Conservation (phyloP, 805 yeast species). For the Saturnispora saitoi region DNA sequence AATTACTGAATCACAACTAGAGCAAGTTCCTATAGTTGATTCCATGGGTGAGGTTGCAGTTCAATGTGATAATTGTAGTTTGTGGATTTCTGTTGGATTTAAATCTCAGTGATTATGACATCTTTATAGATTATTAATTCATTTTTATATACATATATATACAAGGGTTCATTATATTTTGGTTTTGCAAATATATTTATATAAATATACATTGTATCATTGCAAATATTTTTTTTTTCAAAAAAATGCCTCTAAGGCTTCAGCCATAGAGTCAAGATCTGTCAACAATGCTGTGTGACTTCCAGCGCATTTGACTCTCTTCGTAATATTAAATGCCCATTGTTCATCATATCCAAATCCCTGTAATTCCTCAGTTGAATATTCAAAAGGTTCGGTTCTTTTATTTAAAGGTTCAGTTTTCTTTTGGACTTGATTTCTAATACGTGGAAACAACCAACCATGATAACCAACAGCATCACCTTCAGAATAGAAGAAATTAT, state of each 20-base stretch:
- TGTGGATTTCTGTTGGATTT: conserved; percentile 63
- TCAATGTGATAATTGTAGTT: conserved; percentile 76
- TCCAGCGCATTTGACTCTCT: conserved; percentile 49
- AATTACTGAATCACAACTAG: conserved; percentile 47
- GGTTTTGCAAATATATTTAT: background rate
- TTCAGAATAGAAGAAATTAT: conserved; percentile 72
- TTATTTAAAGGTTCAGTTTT: background rate
- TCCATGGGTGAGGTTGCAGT: conserved; percentile 47
- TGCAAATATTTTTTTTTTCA: background rate
- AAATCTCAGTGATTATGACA: background rate
- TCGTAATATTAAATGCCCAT: conserved; percentile 65
- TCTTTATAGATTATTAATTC: too few relatives aligned
- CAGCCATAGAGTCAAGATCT: conserved; percentile 63
- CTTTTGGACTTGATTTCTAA: background rate
- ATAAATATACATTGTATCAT: background rate
- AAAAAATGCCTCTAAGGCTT: conserved; percentile 47
- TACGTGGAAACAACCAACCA: conserved; percentile 72
- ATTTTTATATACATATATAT: too few relatives aligned
- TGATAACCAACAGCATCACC: conserved; percentile 93
- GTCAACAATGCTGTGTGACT: conserved; percentile 81
- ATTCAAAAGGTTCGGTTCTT: background rate
- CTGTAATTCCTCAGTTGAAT: conserved; percentile 7
- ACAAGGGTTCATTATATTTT: too few relatives aligned
- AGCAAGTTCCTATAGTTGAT: conserved; percentile 17
- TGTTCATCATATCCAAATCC: conserved; percentile 15